Percentiles rank a stretch among this genome's conserved stretches.
Evolutionary conservation across 495 filamentous ascomycete species (phyloP).

Genomic region (Xylaria intraflava): DNA sequence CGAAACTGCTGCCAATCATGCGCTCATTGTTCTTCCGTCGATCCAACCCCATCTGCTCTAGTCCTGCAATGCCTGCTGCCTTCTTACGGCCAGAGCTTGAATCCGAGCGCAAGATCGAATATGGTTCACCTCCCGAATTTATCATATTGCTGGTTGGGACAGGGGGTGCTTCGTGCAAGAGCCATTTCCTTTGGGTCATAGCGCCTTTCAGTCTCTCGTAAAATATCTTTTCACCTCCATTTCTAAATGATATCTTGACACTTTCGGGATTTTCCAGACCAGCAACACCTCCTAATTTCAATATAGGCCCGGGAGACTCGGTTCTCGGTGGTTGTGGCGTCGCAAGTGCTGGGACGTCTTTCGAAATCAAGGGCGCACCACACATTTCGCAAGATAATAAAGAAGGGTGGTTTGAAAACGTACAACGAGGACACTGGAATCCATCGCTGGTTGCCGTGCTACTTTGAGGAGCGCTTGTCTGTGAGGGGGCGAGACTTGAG

Average conservation of each 20-base stretch:
- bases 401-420: constrained; percentile 88
- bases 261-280: constrained; percentile 59
- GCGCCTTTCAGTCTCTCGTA: constrained; percentile 80
- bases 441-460: constrained; percentile 10
- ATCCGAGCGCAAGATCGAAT: constrained; percentile 43
- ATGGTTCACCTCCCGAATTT: constrained; percentile 35
- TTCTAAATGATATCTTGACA: constrained; percentile 87
- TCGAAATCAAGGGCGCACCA: constrained; percentile 63
- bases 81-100: constrained; percentile 40
- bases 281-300: constrained; percentile 33
- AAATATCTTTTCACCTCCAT: constrained; percentile 83
- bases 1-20: constrained; percentile 90
- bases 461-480: constrained; percentile 8
- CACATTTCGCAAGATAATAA: constrained; percentile 86
- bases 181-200: constrained; percentile 92
- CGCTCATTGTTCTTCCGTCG: constrained; percentile 84
- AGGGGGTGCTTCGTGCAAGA: constrained; percentile 86
- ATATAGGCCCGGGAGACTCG: constrained; percentile 73
- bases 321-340: constrained; percentile 38
- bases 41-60: constrained; percentile 77
- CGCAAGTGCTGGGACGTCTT: constrained; percentile 41
- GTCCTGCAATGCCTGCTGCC: constrained; percentile 81
- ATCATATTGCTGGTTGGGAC: constrained; percentile 57
- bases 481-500: constrained; percentile 14
- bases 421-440: constrained; percentile 81